Evolutionary conservation across 2,329 filamentous ascomycete genomes (phyloP), one percentile per base, ranked within the genome.

Genomic region (Fusarium lateritium): DNA sequence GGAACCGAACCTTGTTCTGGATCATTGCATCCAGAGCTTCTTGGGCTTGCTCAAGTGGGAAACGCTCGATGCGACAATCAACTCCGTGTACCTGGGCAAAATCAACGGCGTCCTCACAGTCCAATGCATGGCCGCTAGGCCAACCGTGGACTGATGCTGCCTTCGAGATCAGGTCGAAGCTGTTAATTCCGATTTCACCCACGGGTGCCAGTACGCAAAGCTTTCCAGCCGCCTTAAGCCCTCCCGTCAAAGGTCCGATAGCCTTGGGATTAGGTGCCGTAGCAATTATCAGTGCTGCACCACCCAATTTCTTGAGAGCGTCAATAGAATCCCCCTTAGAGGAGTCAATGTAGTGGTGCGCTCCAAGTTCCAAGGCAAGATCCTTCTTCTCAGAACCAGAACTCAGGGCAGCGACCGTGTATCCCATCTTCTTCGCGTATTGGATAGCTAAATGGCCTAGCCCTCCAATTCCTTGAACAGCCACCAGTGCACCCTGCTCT

Each of bases 361-460:
- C 83, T 4, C 83, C 82, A 6, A 84, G 78, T 54, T 79, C 57
- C 60, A 72, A 77, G 0, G 92, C 91, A 73, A 94, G 92, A 0
- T 88, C 85, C 63, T 85, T 85, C 83, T 95, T 95, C 70, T 82
- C 84, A 62, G 88, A 85, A 9, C 89, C 88, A 0, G 88, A 86
- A 10, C 88, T 91, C 52, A 94, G 84, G 1, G 91, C 92, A 2
- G 88, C 88, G 7, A 92, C 88, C 61, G 88, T 85, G 79, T 91
- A 94, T 6, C 92, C 92, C 91, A 94, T 93, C 78, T 89, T 89
- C 49, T 83, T 83, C 6, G 91, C 91, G 76, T 91, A 94, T 76
- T 94, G 92, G 28, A 94, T 89, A 0, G 91, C 92, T 26, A 95
- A 78, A 77, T 95, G 92, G 3, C 92, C 92, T 1, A 94, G 84